Conservation (phyloP, 208 protist genomes). For the Leishmania tarentolae region DNA sequence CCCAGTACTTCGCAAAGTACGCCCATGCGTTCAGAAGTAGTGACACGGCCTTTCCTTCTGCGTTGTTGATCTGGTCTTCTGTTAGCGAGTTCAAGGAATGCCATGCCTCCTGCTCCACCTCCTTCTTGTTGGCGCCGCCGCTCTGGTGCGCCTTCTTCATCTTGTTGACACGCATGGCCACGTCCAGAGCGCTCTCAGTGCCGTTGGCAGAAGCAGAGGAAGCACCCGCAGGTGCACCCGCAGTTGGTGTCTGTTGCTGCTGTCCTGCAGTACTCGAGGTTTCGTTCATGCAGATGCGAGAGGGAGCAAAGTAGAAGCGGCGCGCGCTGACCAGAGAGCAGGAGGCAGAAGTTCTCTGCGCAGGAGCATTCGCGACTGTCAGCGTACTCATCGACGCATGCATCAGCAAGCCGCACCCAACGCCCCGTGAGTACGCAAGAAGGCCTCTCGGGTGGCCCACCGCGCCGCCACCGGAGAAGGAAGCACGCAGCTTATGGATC, state of each 20-base stretch:
- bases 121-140: conserved; percentile 61
- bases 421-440: neutral
- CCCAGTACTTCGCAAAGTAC: conserved; percentile 92
- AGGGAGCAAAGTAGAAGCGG: conserved; percentile 3
- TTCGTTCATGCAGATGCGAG: conserved; percentile 7
- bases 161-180: conserved; percentile 89
- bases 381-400: neutral
- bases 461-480: neutral
- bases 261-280: conserved; percentile 5
- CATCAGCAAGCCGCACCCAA: neutral
- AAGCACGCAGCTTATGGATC: neutral
- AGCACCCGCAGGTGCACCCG: conserved; percentile 4
- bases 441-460: neutral
- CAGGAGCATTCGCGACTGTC: neutral
- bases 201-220: conserved; percentile 12
- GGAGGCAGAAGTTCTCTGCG: neutral
- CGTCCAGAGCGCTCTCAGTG: conserved; percentile 70
- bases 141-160: conserved; percentile 84
- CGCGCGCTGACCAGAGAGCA: neutral
- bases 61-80: conserved; percentile 84
- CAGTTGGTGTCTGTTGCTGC: conserved; percentile 5
- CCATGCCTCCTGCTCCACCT: conserved; percentile 83
- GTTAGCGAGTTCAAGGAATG: conserved; percentile 71
- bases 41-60: conserved; percentile 87
- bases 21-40: conserved; percentile 91